phyloP scores from a whole-genome alignment of 208 protist genomes.

The Leishmania turanica region DNA sequence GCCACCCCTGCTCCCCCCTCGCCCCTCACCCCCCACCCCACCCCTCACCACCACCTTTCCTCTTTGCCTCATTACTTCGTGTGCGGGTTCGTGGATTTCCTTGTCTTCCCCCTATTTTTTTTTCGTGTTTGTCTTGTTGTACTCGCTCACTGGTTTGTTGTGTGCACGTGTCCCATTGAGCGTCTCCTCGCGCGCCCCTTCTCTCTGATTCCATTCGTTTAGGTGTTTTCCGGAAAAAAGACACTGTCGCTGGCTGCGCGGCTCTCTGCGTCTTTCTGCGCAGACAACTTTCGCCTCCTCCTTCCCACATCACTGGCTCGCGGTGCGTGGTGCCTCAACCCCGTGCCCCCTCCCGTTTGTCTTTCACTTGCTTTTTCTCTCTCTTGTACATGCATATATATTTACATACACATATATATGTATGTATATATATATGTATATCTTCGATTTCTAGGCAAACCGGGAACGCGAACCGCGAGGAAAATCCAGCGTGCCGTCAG shows the following conservation, averaged over 20 bases:
- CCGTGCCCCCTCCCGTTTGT: not conserved
- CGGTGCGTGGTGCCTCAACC: not conserved
- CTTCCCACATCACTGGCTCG: too few species aligned
- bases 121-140: too few species aligned
- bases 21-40: too few species aligned
- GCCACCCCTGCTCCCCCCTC: not conserved
- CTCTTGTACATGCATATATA: not conserved
- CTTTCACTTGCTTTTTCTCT: not conserved
- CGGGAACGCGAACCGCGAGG: not conserved
- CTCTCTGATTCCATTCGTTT: not conserved
- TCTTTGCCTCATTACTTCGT: conserved; percentile 1
- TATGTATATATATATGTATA: too few species aligned
- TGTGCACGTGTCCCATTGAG: not conserved
- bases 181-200: not conserved
- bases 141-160: not conserved
- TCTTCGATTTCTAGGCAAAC: not conserved
- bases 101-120: not conserved
- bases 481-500: not conserved
- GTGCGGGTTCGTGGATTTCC: not conserved
- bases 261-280: not conserved
- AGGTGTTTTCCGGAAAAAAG: not conserved
- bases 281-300: too few species aligned
- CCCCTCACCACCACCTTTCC: too few species aligned
- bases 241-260: not conserved
- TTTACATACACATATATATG: too few species aligned